Conservation (phyloP, 139 green algal species). For the Micractinium conductrix region DNA sequence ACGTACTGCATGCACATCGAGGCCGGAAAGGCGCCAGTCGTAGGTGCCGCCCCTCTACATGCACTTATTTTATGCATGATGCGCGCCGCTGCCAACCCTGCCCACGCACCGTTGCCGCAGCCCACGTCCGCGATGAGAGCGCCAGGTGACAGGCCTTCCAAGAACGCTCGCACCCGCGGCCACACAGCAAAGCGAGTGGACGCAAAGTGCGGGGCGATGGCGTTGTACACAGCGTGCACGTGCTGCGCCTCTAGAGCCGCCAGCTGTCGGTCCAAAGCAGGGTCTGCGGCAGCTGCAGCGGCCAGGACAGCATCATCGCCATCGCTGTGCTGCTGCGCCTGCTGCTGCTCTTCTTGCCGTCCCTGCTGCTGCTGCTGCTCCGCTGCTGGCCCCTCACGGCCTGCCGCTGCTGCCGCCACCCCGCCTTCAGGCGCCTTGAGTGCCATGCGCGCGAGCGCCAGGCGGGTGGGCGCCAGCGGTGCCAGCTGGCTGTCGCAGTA, state of each 20-base stretch:
- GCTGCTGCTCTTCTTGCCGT: neutral
- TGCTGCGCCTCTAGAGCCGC: conserved; percentile 65
- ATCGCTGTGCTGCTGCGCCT: conserved; percentile 25
- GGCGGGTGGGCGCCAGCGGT: conserved; percentile 72
- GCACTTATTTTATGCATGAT: too few relatives aligned
- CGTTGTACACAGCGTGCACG: conserved; percentile 94
- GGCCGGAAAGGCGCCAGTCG: too few relatives aligned
- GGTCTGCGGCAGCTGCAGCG: neutral
- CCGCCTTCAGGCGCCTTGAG: too few relatives aligned
- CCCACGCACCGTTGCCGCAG: conserved; percentile 99
- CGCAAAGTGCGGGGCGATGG: conserved; percentile 96
- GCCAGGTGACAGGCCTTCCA: conserved; percentile 72
- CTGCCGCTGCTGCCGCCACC: conserved; percentile 14
- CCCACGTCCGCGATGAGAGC: conserved; percentile 90
- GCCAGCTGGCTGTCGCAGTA: conserved; percentile 91
- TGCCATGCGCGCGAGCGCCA: conserved; percentile 32
- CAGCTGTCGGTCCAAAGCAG: conserved; percentile 9
- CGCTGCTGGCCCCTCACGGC: neutral
- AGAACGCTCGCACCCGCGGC: conserved; percentile 87
- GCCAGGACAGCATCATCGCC: neutral
- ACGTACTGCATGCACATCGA: too few relatives aligned
- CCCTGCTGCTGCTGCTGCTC: neutral
- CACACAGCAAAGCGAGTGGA: conserved; percentile 93
- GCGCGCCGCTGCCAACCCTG: too few relatives aligned
- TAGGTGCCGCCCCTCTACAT: too few relatives aligned